Evolutionary conservation across 305 asterid species (phyloP), one percentile per base, ranked within the genome.

Genomic region (Striga hermonthica): DNA sequence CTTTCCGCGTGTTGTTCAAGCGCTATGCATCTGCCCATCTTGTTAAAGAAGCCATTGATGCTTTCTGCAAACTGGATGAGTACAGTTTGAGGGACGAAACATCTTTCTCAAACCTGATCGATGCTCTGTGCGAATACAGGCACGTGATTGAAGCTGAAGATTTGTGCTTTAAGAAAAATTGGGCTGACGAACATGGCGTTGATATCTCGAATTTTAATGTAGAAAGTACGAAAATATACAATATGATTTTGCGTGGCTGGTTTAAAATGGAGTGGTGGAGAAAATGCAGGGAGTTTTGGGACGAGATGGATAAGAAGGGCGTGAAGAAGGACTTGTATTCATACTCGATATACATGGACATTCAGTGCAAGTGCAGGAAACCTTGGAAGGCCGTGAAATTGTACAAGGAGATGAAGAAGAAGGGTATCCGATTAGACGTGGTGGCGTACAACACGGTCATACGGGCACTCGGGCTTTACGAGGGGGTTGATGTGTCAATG

Each of bases 101-200:
- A 64, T 87, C 97, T 0, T 89, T 91, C 74, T 82, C 83, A 45
- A 82, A 75, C 82, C 67, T 89, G 79, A 77, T 89, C 62, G 98
- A 89, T 74, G 88, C 95, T 35, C 67, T 91, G 74, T 89, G 98
- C 37, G 95, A 91, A 81, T 81, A 89, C 74, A 89, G 82, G 72
- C 97, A 91, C 68, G 98, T 91, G 70, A 72, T 81, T 53, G 98
- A 91, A 72, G 98, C 98, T 38, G 91, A 87, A 68, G 98, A 89
- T 28, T 54, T 91, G 53, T 87, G 89, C 81, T 89, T 91, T 50
- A 80, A 80, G 36, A 82, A 70, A 57, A 68, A 58, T 7, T 62
- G 62, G 63, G 76, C 64, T 58, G 56, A n/a, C 9, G 69, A 40
- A 49, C 72, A 37, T 65, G 74, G 74, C 69, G 53, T 13, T 16